Evolutionary conservation across 805 yeast genomes (phyloP), one percentile per base, ranked within the genome.

Genomic region (Metschnikowia lachancei): DNA sequence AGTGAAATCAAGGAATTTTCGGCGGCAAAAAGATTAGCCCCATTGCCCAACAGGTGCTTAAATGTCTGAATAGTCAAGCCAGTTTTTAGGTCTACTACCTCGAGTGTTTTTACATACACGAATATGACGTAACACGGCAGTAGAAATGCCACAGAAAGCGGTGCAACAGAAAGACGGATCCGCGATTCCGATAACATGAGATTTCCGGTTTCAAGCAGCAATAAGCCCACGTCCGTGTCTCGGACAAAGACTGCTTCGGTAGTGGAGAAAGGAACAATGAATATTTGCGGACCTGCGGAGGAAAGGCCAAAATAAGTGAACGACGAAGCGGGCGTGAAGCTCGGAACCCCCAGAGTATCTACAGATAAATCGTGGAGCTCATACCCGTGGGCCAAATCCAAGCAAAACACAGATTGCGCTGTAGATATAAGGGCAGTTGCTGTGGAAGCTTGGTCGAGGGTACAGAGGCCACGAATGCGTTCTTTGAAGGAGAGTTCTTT

Each of bases 271-370:
- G 53, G 53, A 7, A 68, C 47, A 22, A 64, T 56, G 50, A 57
- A 54, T 2, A 58, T 54, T 2, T 53, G 45, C 1, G 73, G 70
- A 1, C 67, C 67, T 3, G 62, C 47, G 18, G 56, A 54, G 1
- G 64, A 56, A 19, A 70, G 55, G 8, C 74, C 74, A 53, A 72
- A 72, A 51, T 71, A 72, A 47, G 66, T 61, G 52, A 71, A 69
- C 8, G 74, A 59, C 18, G 66, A 56, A 38, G 52, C 53, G 20
- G 57, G 61, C 10, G 55, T 51, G 42, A 60, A 55, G 20, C 47
- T 56, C 45, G 46, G 50, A 31, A 57, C 40, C 24, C 42, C 49
- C 2, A 55, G 39, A 16, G 61, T 62, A 22, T 62, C 64, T 4
- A 55, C 37, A 2, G 57, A 53, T 3, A 65, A 36, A 2, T 56